phyloP scores from a whole-genome alignment of 371 early-diverging fungal species.

The Mortierella sp. region DNA sequence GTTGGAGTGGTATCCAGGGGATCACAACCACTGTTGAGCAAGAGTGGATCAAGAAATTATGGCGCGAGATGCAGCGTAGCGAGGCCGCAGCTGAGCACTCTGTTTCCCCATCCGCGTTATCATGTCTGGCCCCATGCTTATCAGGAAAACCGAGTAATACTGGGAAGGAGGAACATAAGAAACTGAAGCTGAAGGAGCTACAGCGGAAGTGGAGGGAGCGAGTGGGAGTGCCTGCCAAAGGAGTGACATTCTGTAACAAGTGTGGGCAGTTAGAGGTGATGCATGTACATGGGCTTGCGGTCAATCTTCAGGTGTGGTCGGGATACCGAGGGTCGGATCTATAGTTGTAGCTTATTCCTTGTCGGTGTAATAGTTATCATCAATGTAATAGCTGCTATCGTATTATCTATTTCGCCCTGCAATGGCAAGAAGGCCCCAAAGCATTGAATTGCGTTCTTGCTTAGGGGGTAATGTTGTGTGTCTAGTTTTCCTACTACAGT shows the following conservation, averaged over 20 bases:
- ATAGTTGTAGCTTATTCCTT: too few relatives aligned
- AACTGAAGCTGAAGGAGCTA: conserved; percentile 22
- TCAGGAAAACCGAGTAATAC: not conserved
- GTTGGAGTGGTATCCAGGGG: conserved; percentile 44
- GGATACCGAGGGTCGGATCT: conserved; percentile 17
- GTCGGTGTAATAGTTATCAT: too few relatives aligned
- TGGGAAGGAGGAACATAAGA: conserved; percentile 22
- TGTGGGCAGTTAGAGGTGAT: conserved; percentile 53
- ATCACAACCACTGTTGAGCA: conserved; percentile 28
- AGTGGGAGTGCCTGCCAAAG: conserved; percentile 34
- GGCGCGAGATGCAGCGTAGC: conserved; percentile 25
- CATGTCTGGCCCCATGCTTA: conserved; percentile 14
- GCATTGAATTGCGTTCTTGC: too few relatives aligned
- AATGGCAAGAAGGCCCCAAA: too few relatives aligned
- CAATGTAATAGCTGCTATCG: too few relatives aligned
- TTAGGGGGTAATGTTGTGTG: too few relatives aligned
- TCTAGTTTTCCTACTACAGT: too few relatives aligned
- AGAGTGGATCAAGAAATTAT: conserved; percentile 38
- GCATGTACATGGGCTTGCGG: conserved; percentile 47
- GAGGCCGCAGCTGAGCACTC: conserved; percentile 26
- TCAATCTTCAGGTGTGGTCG: conserved; percentile 35
- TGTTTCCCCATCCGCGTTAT: conserved; percentile 2
- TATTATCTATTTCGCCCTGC: too few relatives aligned
- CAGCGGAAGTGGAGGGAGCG: conserved; percentile 36
- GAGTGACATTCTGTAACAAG: conserved; percentile 14